Conservation (phyloP, 768 basidiomycete genomes). For the Tricholoma terreum region DNA sequence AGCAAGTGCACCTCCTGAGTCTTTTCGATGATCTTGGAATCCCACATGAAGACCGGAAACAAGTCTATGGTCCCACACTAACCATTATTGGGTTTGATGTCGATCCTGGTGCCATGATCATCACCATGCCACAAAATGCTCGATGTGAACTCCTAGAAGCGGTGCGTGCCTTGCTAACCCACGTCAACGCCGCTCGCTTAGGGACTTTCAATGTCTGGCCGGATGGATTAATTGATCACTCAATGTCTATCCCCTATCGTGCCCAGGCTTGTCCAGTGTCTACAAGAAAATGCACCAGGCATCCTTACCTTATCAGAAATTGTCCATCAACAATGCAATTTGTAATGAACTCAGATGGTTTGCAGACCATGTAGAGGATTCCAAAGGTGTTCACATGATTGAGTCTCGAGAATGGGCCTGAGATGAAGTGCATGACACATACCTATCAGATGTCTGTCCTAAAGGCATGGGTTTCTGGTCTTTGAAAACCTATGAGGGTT, state of each 20-base stretch:
- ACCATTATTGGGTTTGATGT: slow-evolving; percentile 40
- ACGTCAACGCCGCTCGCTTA: not conserved
- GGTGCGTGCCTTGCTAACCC: slow-evolving; percentile 11
- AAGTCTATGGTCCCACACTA: slow-evolving; percentile 29
- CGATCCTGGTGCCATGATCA: slow-evolving; percentile 28
- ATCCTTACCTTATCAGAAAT: not conserved
- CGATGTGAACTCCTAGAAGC: slow-evolving; percentile 12
- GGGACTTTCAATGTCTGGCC: slow-evolving; percentile 8
- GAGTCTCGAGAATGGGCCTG: not conserved
- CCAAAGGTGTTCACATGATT: not conserved
- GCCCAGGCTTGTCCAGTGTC: not conserved
- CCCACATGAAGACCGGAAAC: slow-evolving; percentile 37
- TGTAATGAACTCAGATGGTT: not conserved
- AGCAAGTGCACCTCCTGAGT: not conserved
- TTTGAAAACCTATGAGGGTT: not conserved
- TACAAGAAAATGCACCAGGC: not conserved
- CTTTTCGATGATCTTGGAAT: slow-evolving; percentile 42
- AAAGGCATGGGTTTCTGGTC: not conserved
- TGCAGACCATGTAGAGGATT: not conserved
- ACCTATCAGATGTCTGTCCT: slow-evolving; percentile 5
- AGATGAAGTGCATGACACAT: slow-evolving; percentile 14
- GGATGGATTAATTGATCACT: too few species aligned
- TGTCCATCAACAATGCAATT: not conserved
- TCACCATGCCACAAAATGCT: slow-evolving; percentile 15
- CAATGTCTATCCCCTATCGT: too few species aligned